Base-by-base conservation (phyloP, 2,329 filamentous ascomycete species). In the Botrytis elliptica region DNA sequence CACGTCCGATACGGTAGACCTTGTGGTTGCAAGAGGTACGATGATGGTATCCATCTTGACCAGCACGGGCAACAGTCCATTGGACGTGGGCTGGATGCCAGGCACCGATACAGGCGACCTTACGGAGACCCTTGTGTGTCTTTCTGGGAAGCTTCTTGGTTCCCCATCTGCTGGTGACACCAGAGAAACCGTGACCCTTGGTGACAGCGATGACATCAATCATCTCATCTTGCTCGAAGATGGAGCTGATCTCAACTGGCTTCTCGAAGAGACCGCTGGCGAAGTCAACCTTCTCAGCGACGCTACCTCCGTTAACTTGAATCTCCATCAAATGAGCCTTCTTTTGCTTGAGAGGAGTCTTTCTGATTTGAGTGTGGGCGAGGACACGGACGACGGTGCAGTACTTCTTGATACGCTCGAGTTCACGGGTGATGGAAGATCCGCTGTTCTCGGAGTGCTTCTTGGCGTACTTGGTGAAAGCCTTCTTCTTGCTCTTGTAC, bases 401-500 rank as follows among this genome's bases (percentile, higher is more conserved):
- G 94, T 99, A 99, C 90, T 98, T 98, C 94, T 98, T 97, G 88
- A 99, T 98, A 87, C 96, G 95, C 92, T 98, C 96, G 84, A 99
- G 91, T 88, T 99, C 96, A 84, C 93, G 93, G 86, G 93, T 94
- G 89, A 98, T 92, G 83, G 93, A 94, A 81, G 93, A 88, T 83
- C 94, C 95, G 87, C 86, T 93, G 88, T 87, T 92, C 89, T 98
- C 95, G 79, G 95, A 94, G 92, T 98, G 94, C 92, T 97, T 95
- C 94, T 98, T 99, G 89, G 96, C 94, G 88, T 99, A 99, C 90
- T 97, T 98, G 90, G 96, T 99, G 90, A 99, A 99, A 77, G 96
- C 96, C 95, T 99, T 99, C 94, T 98, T 98, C 95, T 99, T 99
- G 91, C 91, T 94, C 93, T 97, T 97, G 93, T 99, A 99, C 96